Conservation (phyloP, 2,329 filamentous ascomycete genomes). For the Neonectria punicea region DNA sequence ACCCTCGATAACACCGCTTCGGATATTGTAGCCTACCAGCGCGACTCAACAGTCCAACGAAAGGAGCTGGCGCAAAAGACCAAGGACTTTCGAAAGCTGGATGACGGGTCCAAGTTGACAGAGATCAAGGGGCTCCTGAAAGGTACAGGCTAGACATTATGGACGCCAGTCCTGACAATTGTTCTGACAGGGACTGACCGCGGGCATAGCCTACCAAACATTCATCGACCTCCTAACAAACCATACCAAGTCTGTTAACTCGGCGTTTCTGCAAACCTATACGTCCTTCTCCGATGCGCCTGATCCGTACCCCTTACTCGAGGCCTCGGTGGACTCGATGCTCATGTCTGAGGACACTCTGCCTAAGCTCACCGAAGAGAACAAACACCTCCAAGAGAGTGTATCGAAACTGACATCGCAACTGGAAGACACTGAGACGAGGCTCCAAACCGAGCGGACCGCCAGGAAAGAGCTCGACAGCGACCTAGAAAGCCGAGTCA, state of each 20-base stretch:
- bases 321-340: conserved; percentile 94
- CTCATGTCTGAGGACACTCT: conserved; percentile 92
- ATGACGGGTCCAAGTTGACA: conserved; percentile 84
- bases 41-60: conserved; percentile 93
- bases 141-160: conserved; percentile 59
- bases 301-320: conserved; percentile 94
- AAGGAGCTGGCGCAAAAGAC: conserved; percentile 99
- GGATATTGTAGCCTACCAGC: conserved; percentile 91
- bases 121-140: conserved; percentile 93
- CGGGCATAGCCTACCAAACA: conserved; percentile 82
- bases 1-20: conserved; percentile 93
- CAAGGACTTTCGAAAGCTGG: conserved; percentile 95
- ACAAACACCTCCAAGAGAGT: conserved; percentile 83
- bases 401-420: conserved; percentile 80
- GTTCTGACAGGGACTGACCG: conserved; percentile 18
- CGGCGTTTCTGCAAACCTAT: conserved; percentile 92
- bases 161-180: not conserved
- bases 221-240: conserved; percentile 98
- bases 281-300: conserved; percentile 94
- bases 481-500: conserved; percentile 80
- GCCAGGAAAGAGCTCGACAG: conserved; percentile 81
- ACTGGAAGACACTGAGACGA: conserved; percentile 83
- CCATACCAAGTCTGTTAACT: conserved; percentile 93
- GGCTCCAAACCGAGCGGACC: conserved; percentile 80
- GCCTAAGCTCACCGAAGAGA: conserved; percentile 89